Evolutionary conservation across 1,284 basidiomycete species (phyloP).

Genomic region (Trichosporon inkin): DNA sequence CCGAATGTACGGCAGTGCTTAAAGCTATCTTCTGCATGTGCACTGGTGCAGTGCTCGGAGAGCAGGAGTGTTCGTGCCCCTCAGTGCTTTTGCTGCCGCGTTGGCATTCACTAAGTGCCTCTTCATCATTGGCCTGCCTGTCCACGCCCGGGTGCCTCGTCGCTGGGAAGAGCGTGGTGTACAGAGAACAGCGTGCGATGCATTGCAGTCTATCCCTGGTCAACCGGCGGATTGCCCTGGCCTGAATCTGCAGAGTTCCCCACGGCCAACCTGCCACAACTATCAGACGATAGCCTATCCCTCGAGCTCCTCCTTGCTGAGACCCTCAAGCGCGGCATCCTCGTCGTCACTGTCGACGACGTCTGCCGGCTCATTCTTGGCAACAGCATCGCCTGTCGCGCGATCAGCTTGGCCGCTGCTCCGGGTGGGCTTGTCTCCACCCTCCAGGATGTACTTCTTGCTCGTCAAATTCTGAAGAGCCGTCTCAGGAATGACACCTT

Average conservation of each 20-base stretch:
- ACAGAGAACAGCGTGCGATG: no score
- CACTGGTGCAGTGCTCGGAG: no score
- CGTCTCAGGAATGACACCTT: slow-evolving; percentile 64
- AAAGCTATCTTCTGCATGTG: no score
- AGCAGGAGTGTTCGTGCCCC: no score
- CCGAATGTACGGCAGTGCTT: no score
- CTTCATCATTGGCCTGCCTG: no score
- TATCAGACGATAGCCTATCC: slow-evolving; percentile 52
- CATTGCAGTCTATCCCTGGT: no score
- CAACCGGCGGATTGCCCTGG: no score
- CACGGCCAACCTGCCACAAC: neutral
- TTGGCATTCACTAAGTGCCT: no score
- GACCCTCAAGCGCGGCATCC: slow-evolving; percentile 56
- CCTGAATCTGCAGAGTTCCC: neutral
- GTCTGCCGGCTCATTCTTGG: slow-evolving; percentile 56
- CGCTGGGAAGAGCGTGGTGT: no score
- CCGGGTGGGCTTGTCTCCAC: neutral
- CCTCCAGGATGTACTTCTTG: slow-evolving; percentile 52
- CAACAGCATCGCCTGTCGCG: slow-evolving; percentile 62
- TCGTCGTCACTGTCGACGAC: slow-evolving; percentile 53
- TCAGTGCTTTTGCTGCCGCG: no score
- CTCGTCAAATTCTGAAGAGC: slow-evolving; percentile 58
- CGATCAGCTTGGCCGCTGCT: slow-evolving; percentile 54
- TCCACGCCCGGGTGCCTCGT: no score
- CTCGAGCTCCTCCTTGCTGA: slow-evolving; percentile 65